Percentiles rank a stretch among this genome's conserved stretches.
phyloP scores from a whole-genome alignment of 768 basidiomycete species.

The Suillus hirtellus region DNA sequence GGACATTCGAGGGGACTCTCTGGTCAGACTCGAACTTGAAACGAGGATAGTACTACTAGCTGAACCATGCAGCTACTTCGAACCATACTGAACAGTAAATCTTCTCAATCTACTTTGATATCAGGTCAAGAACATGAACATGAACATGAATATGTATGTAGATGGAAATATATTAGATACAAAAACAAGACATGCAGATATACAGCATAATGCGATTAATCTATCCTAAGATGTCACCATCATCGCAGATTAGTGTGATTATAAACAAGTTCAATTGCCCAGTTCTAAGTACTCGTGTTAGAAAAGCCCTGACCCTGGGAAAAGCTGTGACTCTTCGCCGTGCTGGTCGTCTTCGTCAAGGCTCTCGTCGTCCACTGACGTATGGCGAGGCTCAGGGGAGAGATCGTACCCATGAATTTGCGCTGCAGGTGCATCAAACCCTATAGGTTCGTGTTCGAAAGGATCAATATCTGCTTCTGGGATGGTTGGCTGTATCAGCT shows the following conservation, averaged over 20 bases:
- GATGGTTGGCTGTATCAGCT: slow-evolving; percentile 18
- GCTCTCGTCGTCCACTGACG: slow-evolving; percentile 26
- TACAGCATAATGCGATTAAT: slow-evolving; percentile 17
- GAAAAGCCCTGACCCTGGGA: slow-evolving; percentile 46
- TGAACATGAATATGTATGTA: too few species aligned
- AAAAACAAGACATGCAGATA: slow-evolving; percentile 15
- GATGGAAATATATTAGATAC: slow-evolving; percentile 25
- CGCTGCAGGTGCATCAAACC: slow-evolving; percentile 19
- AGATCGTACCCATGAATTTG: slow-evolving; percentile 14
- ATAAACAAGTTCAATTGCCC: not conserved
- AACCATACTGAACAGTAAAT: not conserved
- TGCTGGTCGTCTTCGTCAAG: slow-evolving; percentile 22
- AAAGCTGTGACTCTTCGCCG: slow-evolving; percentile 38
- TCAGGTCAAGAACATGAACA: slow-evolving; percentile 1
- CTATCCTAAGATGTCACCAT: slow-evolving; percentile 13
- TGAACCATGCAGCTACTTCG: not conserved
- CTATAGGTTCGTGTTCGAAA: slow-evolving; percentile 33
- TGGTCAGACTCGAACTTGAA: not conserved
- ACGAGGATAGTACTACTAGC: not conserved
- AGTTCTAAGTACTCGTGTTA: slow-evolving; percentile 19
- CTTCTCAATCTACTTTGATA: not conserved
- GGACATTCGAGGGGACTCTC: not conserved
- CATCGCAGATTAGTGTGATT: slow-evolving; percentile 7
- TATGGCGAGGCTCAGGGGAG: slow-evolving; percentile 26
- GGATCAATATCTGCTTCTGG: slow-evolving; percentile 36